Evolutionary conservation across 1,139 yeast genomes (phyloP).

Genomic region (Diutina mesorugosa): DNA sequence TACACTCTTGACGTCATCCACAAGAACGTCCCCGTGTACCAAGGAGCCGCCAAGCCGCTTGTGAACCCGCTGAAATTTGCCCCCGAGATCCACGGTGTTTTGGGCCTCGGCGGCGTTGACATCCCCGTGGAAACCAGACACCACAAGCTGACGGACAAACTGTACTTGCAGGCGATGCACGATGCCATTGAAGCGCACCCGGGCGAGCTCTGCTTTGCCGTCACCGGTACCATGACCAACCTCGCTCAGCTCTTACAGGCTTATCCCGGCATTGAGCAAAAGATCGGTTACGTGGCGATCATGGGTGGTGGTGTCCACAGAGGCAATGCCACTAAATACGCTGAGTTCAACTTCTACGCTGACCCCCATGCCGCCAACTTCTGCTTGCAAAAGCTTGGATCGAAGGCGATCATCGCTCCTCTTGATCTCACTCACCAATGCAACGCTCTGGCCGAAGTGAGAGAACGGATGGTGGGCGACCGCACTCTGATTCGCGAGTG

Average conservation of each 20-base stretch:
- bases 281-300: constrained; percentile 40
- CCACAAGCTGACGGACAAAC: constrained; percentile 20
- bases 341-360: constrained; percentile 70
- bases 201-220: constrained; percentile 41
- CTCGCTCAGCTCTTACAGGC: constrained; percentile 37
- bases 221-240: constrained; percentile 70
- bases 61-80: constrained; percentile 37
- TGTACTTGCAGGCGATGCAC: constrained; percentile 46
- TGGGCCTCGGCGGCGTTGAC: constrained; percentile 58
- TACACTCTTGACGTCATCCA: constrained; percentile 44
- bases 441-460: constrained; percentile 37
- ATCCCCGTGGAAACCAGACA: constrained; percentile 14
- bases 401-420: constrained; percentile 47
- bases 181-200: constrained; percentile 29
- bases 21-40: constrained; percentile 45
- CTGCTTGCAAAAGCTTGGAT: constrained; percentile 26
- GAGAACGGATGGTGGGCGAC: constrained; percentile 19
- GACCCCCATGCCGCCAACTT: constrained; percentile 72
- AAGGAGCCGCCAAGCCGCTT: constrained; percentile 53
- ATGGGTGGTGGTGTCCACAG: constrained; percentile 68
- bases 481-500: constrained; percentile 32
- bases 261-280: constrained; percentile 36
- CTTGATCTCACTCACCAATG: constrained; percentile 64
- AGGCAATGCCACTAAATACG: constrained; percentile 33
- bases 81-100: constrained; percentile 55